Percentiles rank a stretch among this genome's conserved stretches.
Conservation (phyloP, 192 early-diverging fungal genomes). For the Linnemannia exigua region DNA sequence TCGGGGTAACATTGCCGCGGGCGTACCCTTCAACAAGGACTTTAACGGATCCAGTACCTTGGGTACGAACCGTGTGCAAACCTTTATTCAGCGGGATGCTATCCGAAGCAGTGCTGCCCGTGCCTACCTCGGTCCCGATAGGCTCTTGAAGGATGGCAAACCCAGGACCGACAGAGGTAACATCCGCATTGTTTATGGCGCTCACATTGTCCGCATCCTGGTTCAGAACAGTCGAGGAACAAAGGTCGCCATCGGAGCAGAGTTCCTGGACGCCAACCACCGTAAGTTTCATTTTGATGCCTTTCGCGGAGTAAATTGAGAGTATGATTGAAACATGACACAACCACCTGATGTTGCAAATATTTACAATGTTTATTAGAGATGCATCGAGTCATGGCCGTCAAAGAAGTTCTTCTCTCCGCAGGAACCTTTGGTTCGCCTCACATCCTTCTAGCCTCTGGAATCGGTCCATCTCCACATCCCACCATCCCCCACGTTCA, state of each 20-base stretch:
- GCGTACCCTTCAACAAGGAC: slow-evolving; percentile 45
- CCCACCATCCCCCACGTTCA: slow-evolving; percentile 53
- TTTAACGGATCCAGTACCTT: slow-evolving; percentile 35
- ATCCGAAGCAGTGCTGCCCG: slow-evolving; percentile 46
- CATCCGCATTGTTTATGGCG: slow-evolving; percentile 43
- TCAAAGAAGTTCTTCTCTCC: slow-evolving; percentile 59
- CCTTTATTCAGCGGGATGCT: slow-evolving; percentile 37
- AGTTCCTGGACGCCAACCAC: slow-evolving; percentile 43
- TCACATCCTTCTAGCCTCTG: slow-evolving; percentile 56
- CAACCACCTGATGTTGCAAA: neutral
- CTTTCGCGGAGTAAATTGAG: neutral
- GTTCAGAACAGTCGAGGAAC: slow-evolving; percentile 26
- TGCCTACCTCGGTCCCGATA: slow-evolving; percentile 29
- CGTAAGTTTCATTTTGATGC: neutral
- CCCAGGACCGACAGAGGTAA: slow-evolving; percentile 16
- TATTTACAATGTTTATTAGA: slow-evolving; percentile 4
- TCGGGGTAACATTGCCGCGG: slow-evolving; percentile 24
- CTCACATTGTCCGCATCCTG: slow-evolving; percentile 35
- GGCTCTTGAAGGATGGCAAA: slow-evolving; percentile 22
- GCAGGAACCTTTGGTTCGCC: slow-evolving; percentile 60
- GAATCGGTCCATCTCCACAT: slow-evolving; percentile 52
- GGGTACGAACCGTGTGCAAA: slow-evolving; percentile 41
- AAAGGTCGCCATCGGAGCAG: slow-evolving; percentile 43
- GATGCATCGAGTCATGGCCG: slow-evolving; percentile 31
- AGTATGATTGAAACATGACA: neutral